Conservation (phyloP, 164 flowering plant species). For the Vitis cinerea region DNA sequence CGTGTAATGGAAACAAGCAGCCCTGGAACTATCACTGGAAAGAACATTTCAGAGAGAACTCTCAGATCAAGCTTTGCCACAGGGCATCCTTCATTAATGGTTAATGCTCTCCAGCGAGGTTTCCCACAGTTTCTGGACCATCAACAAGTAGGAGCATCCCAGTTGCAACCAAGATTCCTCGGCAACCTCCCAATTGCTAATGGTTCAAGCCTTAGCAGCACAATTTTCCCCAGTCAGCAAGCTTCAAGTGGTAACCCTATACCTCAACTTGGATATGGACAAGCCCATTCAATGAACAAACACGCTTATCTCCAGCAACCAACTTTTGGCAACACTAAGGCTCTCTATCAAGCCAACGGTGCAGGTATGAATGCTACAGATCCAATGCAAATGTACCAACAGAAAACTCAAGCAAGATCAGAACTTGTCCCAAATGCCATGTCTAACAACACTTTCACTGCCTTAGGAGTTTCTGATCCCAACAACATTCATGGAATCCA, state of each 20-base stretch:
- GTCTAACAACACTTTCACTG: neutral
- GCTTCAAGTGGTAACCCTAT: neutral
- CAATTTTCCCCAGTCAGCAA: neutral
- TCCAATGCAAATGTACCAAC: neutral
- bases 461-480: no score
- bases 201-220: neutral
- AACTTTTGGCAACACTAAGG: neutral
- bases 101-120: neutral
- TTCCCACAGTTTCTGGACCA: neutral
- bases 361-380: neutral
- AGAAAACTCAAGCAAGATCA: neutral
- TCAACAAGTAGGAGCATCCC: neutral
- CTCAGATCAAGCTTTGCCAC: constrained; percentile 21
- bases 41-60: neutral
- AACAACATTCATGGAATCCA: neutral
- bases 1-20: constrained; percentile 13
- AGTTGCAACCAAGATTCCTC: constrained; percentile 2
- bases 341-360: neutral
- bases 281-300: neutral
- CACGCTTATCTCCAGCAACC: neutral
- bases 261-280: constrained; percentile 4
- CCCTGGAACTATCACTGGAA: neutral
- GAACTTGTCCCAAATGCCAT: neutral
- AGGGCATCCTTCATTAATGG: constrained; percentile 1
- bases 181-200: neutral